Percentiles rank a stretch among this genome's conserved stretches.
These are phyloP conservation scores for Lasiosphaeria miniovina DNA, from an alignment of 495 filamentous ascomycete species.

Conservation along the genomic window DNA sequence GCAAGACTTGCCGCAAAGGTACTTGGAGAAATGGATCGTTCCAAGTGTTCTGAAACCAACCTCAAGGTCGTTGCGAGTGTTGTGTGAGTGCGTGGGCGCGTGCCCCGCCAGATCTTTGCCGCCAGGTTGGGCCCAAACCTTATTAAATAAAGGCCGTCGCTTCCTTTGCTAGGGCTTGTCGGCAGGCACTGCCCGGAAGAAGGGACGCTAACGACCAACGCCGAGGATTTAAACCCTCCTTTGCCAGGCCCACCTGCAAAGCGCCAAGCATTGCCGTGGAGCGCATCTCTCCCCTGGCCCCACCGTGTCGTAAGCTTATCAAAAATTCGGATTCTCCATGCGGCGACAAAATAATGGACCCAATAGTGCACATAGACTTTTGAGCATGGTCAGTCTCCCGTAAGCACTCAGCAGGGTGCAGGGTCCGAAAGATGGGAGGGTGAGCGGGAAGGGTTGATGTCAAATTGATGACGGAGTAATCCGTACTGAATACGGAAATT, in stretches of 20 bases:
- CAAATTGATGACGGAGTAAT: too few species aligned
- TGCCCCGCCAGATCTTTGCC: slow-evolving; percentile 3
- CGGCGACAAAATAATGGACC: background rate
- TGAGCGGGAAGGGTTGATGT: too few species aligned
- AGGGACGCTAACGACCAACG: too few species aligned
- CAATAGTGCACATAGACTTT: background rate
- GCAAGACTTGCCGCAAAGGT: background rate
- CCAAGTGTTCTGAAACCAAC: slow-evolving; percentile 2
- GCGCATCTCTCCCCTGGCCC: background rate
- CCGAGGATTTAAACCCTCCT: too few species aligned
- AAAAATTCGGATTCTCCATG: background rate
- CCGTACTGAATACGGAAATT: too few species aligned
- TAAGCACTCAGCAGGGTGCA: too few species aligned
- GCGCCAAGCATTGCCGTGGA: background rate
- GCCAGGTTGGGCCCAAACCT: slow-evolving; percentile 6
- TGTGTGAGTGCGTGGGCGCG: background rate
- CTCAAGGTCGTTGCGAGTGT: background rate
- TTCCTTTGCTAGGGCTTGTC: too few species aligned
- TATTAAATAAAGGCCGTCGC: slow-evolving; percentile 5
- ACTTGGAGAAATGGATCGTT: background rate
- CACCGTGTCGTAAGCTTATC: slow-evolving; percentile 23
- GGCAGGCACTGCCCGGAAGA: too few species aligned
- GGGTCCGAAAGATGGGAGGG: too few species aligned
- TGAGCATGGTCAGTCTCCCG: too few species aligned
- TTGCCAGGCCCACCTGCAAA: too few species aligned